Base-by-base conservation (phyloP, 352 stramenopile species). In the Aphanomyces invadans region DNA sequence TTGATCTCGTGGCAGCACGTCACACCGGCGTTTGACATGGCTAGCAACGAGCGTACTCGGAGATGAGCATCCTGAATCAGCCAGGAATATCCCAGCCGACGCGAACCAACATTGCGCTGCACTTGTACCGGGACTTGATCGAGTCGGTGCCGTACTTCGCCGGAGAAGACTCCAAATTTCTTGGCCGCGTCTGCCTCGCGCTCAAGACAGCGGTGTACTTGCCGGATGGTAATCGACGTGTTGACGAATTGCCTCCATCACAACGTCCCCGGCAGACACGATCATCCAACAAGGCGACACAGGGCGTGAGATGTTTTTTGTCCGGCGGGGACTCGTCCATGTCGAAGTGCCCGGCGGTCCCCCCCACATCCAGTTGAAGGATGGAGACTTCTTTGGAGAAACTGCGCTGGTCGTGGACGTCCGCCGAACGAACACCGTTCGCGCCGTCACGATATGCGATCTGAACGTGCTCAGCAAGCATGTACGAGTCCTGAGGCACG, bases 271-370 rank as follows among this genome's bases (percentile, higher is more conserved):
- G 12, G 19, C 36, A 57, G 83, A 91, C 38, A 89, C 76, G 4
- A 89, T 89, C 59, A 90, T 93, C 67, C 88, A 90, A 70, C 82
- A 78, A 54, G 79, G 90, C 51, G 80, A 90, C 36, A 87, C 91
- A 17, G 85, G 84, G 63, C 88, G 87, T 63, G 81, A 91, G 64
- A 90, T 94, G 81, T 94, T 92, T 65, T 90, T 95, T 48, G 77
- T 94, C 5, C 80, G 79, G n/a, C 89, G 88, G 69, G 86, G 86
- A 0, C 70, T 91, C n/a, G 83, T 92, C 0, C 78, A 88, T 55
- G 86, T 95, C 57, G 45, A 88, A 10, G 76, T 92, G 17, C 39
- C 39, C 19, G 15, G 7, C 12, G 33, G 26, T 0, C 28, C 39
- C 10, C 75, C 76, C 11, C 78, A 80, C 4, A 83, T 89, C 57